phyloP scores from a whole-genome alignment of 1,284 basidiomycete species.

The Exsudoporus floridanus region DNA sequence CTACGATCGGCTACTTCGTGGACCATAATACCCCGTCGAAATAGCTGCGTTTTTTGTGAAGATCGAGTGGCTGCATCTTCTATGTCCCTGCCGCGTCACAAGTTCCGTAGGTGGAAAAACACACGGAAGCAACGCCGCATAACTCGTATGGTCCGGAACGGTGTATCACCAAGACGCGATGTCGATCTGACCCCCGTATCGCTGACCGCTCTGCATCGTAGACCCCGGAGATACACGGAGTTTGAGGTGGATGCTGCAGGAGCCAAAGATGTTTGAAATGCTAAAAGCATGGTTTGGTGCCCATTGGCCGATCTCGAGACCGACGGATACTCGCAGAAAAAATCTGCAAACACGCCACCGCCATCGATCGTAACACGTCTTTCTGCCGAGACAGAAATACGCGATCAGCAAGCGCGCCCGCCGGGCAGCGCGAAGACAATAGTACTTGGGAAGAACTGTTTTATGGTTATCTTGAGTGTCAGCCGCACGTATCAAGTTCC shows the following conservation, averaged over 20 bases:
- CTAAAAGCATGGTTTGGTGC: neutral
- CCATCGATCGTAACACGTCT: neutral
- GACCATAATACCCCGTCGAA: neutral
- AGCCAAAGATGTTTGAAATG: neutral
- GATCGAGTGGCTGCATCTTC: neutral
- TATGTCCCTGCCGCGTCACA: neutral
- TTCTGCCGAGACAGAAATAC: neutral
- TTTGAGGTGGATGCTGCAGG: neutral
- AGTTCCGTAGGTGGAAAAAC: neutral
- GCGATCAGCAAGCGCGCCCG: neutral
- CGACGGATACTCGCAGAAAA: neutral
- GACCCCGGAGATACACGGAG: neutral
- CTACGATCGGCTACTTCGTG: neutral
- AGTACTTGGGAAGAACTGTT: neutral
- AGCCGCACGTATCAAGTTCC: neutral
- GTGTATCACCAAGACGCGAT: neutral
- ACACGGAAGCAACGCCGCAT: neutral
- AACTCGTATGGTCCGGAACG: no score
- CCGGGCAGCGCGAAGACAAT: neutral
- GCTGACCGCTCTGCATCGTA: neutral
- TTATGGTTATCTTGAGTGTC: neutral
- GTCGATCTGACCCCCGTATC: neutral
- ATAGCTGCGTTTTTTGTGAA: neutral
- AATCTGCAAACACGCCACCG: neutral
- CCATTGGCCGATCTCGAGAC: neutral